A percentile compares a stretch with the other conserved stretches of the same genome.
phyloP scores from a whole-genome alignment of 768 basidiomycete genomes.

The Russula sp. region DNA sequence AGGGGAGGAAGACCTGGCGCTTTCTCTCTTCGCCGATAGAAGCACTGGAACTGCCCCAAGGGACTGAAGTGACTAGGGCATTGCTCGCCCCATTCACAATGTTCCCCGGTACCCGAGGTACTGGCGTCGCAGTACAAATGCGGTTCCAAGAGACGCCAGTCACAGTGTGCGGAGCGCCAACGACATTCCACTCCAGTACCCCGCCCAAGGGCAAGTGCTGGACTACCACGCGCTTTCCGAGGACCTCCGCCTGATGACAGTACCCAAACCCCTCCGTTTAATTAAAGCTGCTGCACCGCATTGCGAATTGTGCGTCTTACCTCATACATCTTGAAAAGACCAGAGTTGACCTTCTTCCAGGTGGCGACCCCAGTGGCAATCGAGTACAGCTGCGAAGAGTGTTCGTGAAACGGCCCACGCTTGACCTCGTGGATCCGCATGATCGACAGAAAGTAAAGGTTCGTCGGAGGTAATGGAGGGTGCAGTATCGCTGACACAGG shows the following conservation, averaged over 20 bases:
- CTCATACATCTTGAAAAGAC: conserved; percentile 95
- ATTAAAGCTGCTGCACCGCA: background rate
- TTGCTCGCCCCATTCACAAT: conserved; percentile 7
- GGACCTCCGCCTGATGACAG: conserved; percentile 71
- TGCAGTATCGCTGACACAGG: conserved; percentile 64
- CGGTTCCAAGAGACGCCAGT: background rate
- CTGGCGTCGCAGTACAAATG: conserved; percentile 19
- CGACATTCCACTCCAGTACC: conserved; percentile 61
- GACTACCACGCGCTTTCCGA: conserved; percentile 93
- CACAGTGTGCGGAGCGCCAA: conserved; percentile 13
- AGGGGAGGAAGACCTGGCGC: conserved; percentile 7
- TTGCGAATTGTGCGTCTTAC: conserved; percentile 39
- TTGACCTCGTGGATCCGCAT: conserved; percentile 79
- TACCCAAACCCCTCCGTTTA: background rate
- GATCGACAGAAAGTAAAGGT: conserved; percentile 78
- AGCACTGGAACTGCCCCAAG: conserved; percentile 23
- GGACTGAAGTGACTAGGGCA: conserved; percentile 10
- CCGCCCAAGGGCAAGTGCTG: conserved; percentile 90
- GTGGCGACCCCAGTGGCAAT: conserved; percentile 86
- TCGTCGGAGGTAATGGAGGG: conserved; percentile 57
- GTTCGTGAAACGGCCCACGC: conserved; percentile 85
- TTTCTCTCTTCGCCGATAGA: conserved; percentile 7
- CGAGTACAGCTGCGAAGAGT: conserved; percentile 84
- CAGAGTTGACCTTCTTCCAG: conserved; percentile 88
- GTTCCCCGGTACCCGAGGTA: conserved; percentile 30